Evolutionary conservation across 495 filamentous ascomycete genomes (phyloP).

Genomic region (Bacidia rubella): DNA sequence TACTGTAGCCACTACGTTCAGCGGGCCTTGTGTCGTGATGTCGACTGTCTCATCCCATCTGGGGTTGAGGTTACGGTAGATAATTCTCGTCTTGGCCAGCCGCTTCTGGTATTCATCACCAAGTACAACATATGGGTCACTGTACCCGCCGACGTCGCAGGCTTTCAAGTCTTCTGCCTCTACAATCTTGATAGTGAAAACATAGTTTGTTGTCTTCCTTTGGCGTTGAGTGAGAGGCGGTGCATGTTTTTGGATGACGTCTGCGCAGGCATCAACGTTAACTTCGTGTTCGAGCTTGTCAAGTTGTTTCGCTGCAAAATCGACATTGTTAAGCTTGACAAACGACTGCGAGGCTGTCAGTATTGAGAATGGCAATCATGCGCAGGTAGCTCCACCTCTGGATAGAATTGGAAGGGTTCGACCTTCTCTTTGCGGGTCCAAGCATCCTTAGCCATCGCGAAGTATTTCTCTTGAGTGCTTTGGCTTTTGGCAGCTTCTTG

Average conservation of each 20-base stretch:
- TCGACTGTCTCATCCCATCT: constrained; percentile 97
- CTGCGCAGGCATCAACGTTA: constrained; percentile 87
- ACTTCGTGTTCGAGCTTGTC: constrained; percentile 81
- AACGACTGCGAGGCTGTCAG: no score
- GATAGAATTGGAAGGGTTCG: constrained; percentile 95
- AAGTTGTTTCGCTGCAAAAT: constrained; percentile 78
- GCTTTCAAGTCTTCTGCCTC: constrained; percentile 98
- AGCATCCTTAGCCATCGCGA: constrained; percentile 89
- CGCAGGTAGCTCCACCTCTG: constrained; percentile 50
- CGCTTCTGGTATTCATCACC: constrained; percentile 97
- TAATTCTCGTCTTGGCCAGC: constrained; percentile 85
- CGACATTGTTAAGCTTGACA: constrained; percentile 95
- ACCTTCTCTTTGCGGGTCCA: constrained; percentile 88
- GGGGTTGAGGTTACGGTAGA: constrained; percentile 84
- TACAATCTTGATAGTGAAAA: constrained; percentile 98
- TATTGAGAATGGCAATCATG: constrained; percentile 8
- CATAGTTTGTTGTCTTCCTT: constrained; percentile 63
- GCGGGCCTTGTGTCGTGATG: constrained; percentile 78
- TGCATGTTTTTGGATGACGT: constrained; percentile 54
- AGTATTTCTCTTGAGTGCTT: constrained; percentile 78
- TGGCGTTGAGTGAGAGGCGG: constrained; percentile 42
- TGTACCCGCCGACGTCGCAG: constrained; percentile 85
- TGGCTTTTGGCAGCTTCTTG: constrained; percentile 66
- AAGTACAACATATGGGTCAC: constrained; percentile 95
- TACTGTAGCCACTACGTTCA: constrained; percentile 91